Evolutionary conservation across 176 grass and related monocot genomes (phyloP), one percentile per base, ranked within the genome.

Genomic region (Typha latifolia): DNA sequence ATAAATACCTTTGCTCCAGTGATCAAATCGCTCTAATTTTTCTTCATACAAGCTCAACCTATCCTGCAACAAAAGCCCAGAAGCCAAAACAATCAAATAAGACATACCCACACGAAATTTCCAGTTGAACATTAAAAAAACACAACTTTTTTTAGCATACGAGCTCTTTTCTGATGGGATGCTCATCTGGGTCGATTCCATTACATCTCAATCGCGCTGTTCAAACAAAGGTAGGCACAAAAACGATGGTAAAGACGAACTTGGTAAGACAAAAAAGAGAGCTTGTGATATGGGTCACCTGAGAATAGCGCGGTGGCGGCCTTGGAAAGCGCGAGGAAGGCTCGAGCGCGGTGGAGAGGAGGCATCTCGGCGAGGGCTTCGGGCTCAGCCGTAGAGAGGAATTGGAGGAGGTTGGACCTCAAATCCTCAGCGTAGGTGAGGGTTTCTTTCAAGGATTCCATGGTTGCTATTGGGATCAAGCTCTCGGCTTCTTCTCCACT

Each of bases 81-180:
- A 43, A 32, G 16, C 22, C 27, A 27, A 62, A 37, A 37, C 18
- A 64, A 66, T 20, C 51, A 31, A 31, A 62, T 32, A 67, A 73
- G 32, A 5, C 49, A 47, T 20, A 37, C 13, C 51, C 14, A 23
- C 15, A 65, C 2, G 70, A 12, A 57, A 61, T 62, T 61, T 48
- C 53, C 62, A 14, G 81, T 4, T 24, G 29, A 61, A 20, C 9
- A 34, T 23, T 66, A 43, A n/a, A n/a, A 76, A 14, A 69, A 27
- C n/a, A 62, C 56, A 83, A 66, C 12, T 31, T 75, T 24, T 47
- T 51, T 23, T 20, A 47, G 49, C 89, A 85, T 78, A 90, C 89
- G 64, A 87, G 81, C 37, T 99, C 94, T 78, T 92, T 90, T n/a
- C 13, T 80, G 48, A 99, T 84, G 52, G 89, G 85, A 61, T 99